Base-by-base conservation (phyloP, 306 rosid species). In the Quercus robur region DNA sequence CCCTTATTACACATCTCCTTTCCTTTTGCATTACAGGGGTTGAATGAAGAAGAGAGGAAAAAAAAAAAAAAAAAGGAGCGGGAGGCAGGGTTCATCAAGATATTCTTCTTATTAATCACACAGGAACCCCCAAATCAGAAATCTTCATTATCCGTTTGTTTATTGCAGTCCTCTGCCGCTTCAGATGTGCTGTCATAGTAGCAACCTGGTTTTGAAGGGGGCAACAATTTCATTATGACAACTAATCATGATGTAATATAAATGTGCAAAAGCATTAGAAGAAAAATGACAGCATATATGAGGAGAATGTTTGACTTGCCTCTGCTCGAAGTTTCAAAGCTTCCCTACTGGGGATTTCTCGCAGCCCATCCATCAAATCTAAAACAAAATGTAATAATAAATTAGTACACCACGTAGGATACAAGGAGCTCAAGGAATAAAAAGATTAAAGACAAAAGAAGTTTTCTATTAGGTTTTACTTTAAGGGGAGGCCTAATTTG, bases 291-390 rank as follows among this genome's bases (percentile, higher is more conserved):
- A 49, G 61, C 14, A 81, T 8, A 33, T 41, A 46, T 13, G 67
- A 21, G 30, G 15, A 71, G 13, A 55, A 61, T 62, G 67, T 28
- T 57, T 41, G 78, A 51, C 96, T 87, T 81, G 80, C 98, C 93
- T 94, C 97, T 64, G 95, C 92, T 80, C 98, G 86, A 79, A 94
- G 97, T 77, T 90, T 84, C 83, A 94, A 78, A 75, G 97, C 81
- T 56, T 92, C 97, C 64, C 97, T 87, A 30, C 89, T 84, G 23
- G 97, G 94, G 52, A 87, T 84, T 80, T 92, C 90, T 62, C 98
- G 91, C 77, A 92, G 90, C 83, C 87, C 88, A 76, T 92, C 97
- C 88, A 89, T 87, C 82, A 94, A 81, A 86, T 88, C 98, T 92
- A 79, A 81, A 74, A 75, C 9, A 52, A 26, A 18, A 55, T 35